Conservation (phyloP, 1,284 basidiomycete species). For the Sphagnurus paluster region DNA sequence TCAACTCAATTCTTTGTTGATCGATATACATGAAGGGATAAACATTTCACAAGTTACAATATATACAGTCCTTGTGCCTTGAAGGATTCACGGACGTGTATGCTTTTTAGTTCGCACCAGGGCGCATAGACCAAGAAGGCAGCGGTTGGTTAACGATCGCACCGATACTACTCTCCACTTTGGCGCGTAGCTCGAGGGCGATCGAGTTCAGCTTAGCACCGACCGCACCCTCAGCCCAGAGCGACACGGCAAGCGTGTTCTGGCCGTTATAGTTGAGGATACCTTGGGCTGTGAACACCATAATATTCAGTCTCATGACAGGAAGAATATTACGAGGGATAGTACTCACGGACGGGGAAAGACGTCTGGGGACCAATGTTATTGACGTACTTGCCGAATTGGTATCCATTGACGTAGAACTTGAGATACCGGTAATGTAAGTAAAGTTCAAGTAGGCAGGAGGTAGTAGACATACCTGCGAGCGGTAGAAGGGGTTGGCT, state of each 20-base stretch:
- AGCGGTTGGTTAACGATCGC: conserved; percentile 39
- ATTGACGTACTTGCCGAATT: conserved; percentile 46
- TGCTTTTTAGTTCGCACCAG: conserved; percentile 24
- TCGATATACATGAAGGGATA: no score
- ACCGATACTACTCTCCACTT: conserved; percentile 40
- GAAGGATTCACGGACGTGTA: no score
- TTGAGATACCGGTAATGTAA: conserved; percentile 14
- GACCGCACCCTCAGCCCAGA: conserved; percentile 40
- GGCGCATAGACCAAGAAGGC: conserved; percentile 36
- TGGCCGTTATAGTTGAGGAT: conserved; percentile 48
- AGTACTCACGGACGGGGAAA: conserved; percentile 44
- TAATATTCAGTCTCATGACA: background rate
- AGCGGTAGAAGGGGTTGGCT: conserved; percentile 38
- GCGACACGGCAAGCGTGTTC: conserved; percentile 48
- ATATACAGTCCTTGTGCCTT: no score
- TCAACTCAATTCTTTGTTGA: no score
- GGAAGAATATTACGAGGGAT: background rate
- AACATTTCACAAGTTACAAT: no score
- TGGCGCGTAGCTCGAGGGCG: conserved; percentile 34
- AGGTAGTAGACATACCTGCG: conserved; percentile 27
- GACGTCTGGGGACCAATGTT: conserved; percentile 40
- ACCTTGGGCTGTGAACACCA: conserved; percentile 39
- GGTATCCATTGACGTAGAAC: conserved; percentile 45
- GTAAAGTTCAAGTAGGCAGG: background rate
- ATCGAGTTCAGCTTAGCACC: conserved; percentile 44